Conservation (phyloP, 2,329 filamentous ascomycete species). For the Keithomyces neogunnii region DNA sequence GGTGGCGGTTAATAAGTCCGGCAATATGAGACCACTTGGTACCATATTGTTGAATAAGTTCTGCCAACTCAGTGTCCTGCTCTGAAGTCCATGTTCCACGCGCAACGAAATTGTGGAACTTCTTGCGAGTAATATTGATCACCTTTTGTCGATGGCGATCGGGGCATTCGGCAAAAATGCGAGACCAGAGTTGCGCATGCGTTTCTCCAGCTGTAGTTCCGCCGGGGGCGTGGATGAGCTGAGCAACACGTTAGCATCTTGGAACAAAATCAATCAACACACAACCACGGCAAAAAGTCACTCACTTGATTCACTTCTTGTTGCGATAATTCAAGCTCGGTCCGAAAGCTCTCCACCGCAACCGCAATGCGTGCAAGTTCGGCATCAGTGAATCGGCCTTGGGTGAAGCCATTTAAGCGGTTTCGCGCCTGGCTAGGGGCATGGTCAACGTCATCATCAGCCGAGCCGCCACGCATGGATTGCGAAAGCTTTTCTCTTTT, state of each 20-base stretch:
- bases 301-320: constrained; percentile 37
- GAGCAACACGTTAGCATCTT: constrained; percentile 4
- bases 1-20: constrained; percentile 52
- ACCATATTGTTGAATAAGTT: constrained; percentile 25
- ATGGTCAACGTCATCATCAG: constrained; percentile 11
- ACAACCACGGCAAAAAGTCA: constrained; percentile 17
- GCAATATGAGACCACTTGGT: constrained; percentile 56
- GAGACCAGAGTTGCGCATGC: constrained; percentile 39
- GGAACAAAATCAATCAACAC: constrained; percentile 8
- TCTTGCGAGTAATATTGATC: constrained; percentile 48
- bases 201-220: constrained; percentile 25
- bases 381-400: constrained; percentile 34
- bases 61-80: constrained; percentile 27
- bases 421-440: constrained; percentile 12
- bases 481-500: constrained; percentile 13
- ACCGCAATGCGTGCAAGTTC: constrained; percentile 33
- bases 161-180: constrained; percentile 38
- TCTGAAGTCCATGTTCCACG: constrained; percentile 35
- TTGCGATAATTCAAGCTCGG: constrained; percentile 33
- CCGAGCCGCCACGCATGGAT: constrained; percentile 13
- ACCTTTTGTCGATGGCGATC: constrained; percentile 44
- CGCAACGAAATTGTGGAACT: constrained; percentile 57
- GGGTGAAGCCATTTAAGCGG: constrained; percentile 19
- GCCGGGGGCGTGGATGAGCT: constrained; percentile 28
- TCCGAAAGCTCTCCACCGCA: constrained; percentile 36